Evolutionary conservation across 129 eudicot species (phyloP), one percentile per base, ranked within the genome.

Genomic region (Flaveria brownii): DNA sequence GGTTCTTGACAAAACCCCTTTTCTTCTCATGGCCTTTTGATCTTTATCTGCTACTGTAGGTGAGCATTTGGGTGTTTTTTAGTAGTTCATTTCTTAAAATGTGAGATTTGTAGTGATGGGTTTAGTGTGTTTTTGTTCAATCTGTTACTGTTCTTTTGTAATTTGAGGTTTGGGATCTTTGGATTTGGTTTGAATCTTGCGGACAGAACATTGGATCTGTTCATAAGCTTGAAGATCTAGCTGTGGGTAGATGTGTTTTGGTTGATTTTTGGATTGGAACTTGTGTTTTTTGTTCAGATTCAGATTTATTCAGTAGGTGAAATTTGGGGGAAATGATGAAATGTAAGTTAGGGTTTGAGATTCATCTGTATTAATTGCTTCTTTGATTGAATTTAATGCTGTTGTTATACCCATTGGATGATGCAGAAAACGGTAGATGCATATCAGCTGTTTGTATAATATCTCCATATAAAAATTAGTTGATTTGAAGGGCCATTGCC

Each of bases 151-250:
- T 66, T 69, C 1, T 14, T 74, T 18, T 77, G 52, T 65, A 41
- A 18, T 52, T 43, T 56, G 67, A 72, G 45, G 14, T 49, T 47
- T 54, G 46, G 66, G 50, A 80, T 80, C 75, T 73, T 60, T 73
- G 22, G 75, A 20, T 75, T 74, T 75, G 51, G 61, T 43, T 80
- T 67, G 78, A 69, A 73, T 79, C 77, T 75, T 68, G 9, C 15
- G 63, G 62, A 71, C 78, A 52, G 51, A 46, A 66, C 60, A 77
- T 77, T 76, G 87, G 92, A 85, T 88, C 89, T 88, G 82, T 67
- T 71, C 14, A 15, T 78, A 68, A 61, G 71, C 42, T 78, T 77
- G 85, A 73, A 87, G 92, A 88, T 88, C 92, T 85, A 75, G 84
- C 9, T 41, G 57, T 50, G 75, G 50, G 51, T 75, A 5, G 80